Evolutionary conservation across 345 rosid species (phyloP).

Genomic region (Salix exigua): DNA sequence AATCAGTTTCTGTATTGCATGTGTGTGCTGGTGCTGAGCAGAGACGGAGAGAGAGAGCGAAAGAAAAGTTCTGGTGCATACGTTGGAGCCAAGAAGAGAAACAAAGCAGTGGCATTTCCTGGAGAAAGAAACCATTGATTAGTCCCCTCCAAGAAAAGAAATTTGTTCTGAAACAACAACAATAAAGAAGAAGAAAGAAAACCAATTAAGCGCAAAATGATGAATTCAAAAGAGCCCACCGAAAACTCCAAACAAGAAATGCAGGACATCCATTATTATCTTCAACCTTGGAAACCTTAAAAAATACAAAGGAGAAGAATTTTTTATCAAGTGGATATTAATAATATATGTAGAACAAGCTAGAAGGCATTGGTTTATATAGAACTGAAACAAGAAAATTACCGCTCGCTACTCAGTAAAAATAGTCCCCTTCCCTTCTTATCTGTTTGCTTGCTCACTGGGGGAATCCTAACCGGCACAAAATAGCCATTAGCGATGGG

Average conservation of each 20-base stretch:
- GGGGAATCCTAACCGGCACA: constrained; percentile 1
- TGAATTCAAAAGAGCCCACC: constrained; percentile 42
- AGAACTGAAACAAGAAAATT: constrained; percentile 1
- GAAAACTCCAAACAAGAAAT: constrained; percentile 81
- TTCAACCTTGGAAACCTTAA: neutral
- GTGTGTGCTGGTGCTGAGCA: neutral
- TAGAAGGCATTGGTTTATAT: constrained; percentile 23
- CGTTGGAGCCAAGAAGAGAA: constrained; percentile 92
- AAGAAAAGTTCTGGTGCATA: constrained; percentile 25
- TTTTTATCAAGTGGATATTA: neutral
- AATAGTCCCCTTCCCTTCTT: neutral
- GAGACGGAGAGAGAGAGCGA: neutral
- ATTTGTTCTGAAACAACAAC: neutral
- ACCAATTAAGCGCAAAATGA: neutral
- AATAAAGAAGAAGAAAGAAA: constrained; percentile 7
- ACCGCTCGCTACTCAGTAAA: constrained; percentile 12
- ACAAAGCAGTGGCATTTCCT: constrained; percentile 96
- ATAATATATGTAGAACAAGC: neutral
- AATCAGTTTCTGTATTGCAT: neutral
- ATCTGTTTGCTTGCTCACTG: neutral
- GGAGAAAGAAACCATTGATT: neutral
- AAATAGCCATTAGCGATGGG: neutral
- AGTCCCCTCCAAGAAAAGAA: neutral
- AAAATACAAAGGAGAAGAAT: neutral
- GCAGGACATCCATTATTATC: constrained; percentile 51